phyloP scores from a whole-genome alignment of 2,329 filamentous ascomycete genomes.

The Karstenula rhodostoma region DNA sequence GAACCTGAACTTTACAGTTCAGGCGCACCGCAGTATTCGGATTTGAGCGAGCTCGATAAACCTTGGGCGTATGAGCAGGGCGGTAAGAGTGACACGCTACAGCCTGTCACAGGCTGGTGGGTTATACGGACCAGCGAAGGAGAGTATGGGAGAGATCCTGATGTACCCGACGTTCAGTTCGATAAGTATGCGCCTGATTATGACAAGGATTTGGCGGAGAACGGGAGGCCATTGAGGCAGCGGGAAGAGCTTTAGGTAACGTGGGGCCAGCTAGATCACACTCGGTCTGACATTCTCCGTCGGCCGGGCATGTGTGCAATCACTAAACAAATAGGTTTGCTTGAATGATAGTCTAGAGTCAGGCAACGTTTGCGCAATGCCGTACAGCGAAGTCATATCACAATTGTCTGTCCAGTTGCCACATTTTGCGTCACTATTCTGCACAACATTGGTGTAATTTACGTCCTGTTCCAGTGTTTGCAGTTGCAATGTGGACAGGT shows the following conservation, averaged over 20 bases:
- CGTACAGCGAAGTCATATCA: background rate
- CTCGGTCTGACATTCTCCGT: background rate
- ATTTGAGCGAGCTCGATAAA: constrained; percentile 8
- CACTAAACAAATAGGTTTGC: background rate
- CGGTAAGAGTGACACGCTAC: constrained; percentile 13
- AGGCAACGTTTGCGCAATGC: background rate
- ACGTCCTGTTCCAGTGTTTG: background rate
- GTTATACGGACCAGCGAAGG: constrained; percentile 10
- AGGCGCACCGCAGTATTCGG: constrained; percentile 3
- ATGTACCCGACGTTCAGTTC: constrained; percentile 14
- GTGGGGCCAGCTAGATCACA: background rate
- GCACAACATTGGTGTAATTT: background rate
- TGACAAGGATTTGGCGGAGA: constrained; percentile 13
- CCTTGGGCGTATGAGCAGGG: constrained; percentile 15
- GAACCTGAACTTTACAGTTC: no score
- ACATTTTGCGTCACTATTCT: background rate
- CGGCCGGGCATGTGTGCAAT: background rate
- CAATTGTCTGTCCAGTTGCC: background rate
- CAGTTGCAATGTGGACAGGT: background rate
- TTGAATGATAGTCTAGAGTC: background rate
- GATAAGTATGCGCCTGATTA: constrained; percentile 13
- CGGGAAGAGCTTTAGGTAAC: constrained; percentile 3
- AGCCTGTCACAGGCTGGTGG: constrained; percentile 15
- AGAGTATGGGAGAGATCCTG: constrained; percentile 14
- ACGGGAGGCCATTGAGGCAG: constrained; percentile 4